Base-by-base conservation (phyloP, 352 stramenopile species). In the Peronosclerospora sorghi region DNA sequence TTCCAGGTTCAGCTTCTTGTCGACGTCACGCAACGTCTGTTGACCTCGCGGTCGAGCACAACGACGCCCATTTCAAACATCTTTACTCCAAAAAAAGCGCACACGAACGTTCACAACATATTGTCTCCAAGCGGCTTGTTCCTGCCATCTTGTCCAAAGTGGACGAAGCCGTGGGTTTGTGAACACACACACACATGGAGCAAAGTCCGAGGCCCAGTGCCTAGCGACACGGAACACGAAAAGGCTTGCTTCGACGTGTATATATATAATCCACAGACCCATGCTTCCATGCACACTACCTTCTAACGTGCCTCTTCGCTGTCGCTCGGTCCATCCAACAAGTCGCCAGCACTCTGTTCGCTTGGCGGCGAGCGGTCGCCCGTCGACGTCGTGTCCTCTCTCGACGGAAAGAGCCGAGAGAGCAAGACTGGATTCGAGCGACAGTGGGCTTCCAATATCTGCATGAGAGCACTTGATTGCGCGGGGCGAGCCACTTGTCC, bases 21-120 rank as follows among this genome's bases (percentile, higher is more conserved):
- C 9, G 74, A 86, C 27, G 64, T 70, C 8, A 79, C 73, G 1
- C 73, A 85, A 41, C 75, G 73, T 23, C 62, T 87, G 36, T 86
- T 35, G 77, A 87, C 40, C 53, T 87, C 34, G 73, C 74, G 6
- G 63, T 86, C 26, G 77, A 86, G 51, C 70, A 90, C 37, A 74
- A 79, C 41, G 73, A 89, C 20, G 50, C 80, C 36, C 80, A 70
- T 36, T 36, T 87, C 4, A 87, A 90, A 52, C 68, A 86, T 35
- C 62, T 83, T n/a, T n/a, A 2, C 62, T 87, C 26, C 45, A 85
- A 21, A 68, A 71, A 45, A 74, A 79, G 45, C 51, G 85, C 17
- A 73, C 63, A 7, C 59, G 75, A 32, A 51, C 80, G 8, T 86
- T 87, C 52, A 81, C 74, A 13, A 68, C 85, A 20, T 90, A 74